Evolutionary conservation across 2,329 filamentous ascomycete genomes (phyloP).

Genomic region (Corynespora cassiicola): DNA sequence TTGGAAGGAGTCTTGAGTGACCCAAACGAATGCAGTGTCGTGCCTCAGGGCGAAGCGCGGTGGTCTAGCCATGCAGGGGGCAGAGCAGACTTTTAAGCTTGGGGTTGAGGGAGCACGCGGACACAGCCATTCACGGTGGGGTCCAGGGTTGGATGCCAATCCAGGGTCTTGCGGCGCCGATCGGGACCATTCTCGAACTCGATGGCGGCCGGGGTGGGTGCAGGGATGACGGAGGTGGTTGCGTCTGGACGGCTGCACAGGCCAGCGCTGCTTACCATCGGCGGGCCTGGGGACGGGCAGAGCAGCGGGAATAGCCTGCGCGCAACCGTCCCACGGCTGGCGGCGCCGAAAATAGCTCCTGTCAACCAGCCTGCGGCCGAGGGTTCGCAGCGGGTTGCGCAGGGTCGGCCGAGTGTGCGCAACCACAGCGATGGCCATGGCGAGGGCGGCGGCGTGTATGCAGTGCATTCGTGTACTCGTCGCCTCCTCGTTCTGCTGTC

Average conservation of each 20-base stretch:
- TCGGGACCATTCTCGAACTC: conserved; percentile 23
- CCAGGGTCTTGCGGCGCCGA: conserved; percentile 22
- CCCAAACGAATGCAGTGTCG: conserved; percentile 13
- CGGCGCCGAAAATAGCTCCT: conserved; percentile 16
- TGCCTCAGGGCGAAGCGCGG: conserved; percentile 3
- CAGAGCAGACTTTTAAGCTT: conserved; percentile 22
- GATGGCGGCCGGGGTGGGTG: conserved; percentile 3
- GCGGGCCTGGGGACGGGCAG: too few relatives aligned
- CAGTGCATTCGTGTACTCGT: conserved; percentile 1
- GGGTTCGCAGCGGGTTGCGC: background rate
- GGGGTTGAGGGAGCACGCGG: conserved; percentile 13
- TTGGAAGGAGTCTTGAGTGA: background rate
- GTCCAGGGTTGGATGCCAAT: conserved; percentile 11
- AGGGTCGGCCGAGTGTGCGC: too few relatives aligned
- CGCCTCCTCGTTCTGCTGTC: background rate
- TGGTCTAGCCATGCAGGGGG: conserved; percentile 14
- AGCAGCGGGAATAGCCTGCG: too few relatives aligned
- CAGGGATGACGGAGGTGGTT: conserved; percentile 21
- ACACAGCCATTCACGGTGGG: conserved; percentile 14
- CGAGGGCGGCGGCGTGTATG: background rate
- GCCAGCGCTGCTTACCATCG: conserved; percentile 15
- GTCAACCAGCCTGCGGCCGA: background rate
- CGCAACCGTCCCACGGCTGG: too few relatives aligned
- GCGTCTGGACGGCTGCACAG: conserved; percentile 22
- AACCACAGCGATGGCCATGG: too few relatives aligned